phyloP scores from a whole-genome alignment of 176 grass and related monocot genomes.

The Cenchrus purpureus region DNA sequence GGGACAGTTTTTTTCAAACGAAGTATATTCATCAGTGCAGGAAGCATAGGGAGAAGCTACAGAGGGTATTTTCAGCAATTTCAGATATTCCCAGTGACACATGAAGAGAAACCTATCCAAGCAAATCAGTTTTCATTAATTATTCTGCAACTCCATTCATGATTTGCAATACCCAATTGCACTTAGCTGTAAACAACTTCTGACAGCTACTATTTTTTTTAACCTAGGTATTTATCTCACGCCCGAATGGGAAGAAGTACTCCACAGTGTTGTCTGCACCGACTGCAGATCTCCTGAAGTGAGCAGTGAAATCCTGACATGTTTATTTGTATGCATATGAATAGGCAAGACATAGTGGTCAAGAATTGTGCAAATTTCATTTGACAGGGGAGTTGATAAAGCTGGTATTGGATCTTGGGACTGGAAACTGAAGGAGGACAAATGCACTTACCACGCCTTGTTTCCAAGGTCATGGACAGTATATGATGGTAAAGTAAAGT shows the following conservation, averaged over 20 bases:
- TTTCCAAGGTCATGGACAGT: constrained; percentile 94
- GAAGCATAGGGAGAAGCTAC: constrained; percentile 97
- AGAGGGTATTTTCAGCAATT: constrained; percentile 93
- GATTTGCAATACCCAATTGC: not conserved
- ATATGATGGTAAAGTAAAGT: constrained; percentile 65
- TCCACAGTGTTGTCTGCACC: constrained; percentile 71
- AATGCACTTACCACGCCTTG: constrained; percentile 74
- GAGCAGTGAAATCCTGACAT: constrained; percentile 2
- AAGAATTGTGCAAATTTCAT: constrained; percentile 12
- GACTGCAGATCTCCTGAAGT: constrained; percentile 61
- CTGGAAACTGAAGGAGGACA: constrained; percentile 86
- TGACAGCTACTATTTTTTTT: not conserved
- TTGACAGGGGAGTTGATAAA: constrained; percentile 65
- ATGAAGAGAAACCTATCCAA: constrained; percentile 73
- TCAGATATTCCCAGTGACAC: constrained; percentile 77
- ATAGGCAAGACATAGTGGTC: not conserved
- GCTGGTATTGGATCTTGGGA: constrained; percentile 80
- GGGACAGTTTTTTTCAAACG: not conserved
- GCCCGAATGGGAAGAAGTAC: constrained; percentile 65
- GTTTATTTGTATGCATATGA: not conserved
- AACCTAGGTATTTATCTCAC: constrained; percentile 69
- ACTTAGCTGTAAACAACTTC: not conserved
- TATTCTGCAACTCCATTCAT: not conserved
- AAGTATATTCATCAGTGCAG: constrained; percentile 49
- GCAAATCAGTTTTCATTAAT: constrained; percentile 96